A percentile compares a stretch with the other conserved stretches of the same genome.
phyloP scores from a whole-genome alignment of 2,329 filamentous ascomycete genomes.

The Epichloe gansuensis region DNA sequence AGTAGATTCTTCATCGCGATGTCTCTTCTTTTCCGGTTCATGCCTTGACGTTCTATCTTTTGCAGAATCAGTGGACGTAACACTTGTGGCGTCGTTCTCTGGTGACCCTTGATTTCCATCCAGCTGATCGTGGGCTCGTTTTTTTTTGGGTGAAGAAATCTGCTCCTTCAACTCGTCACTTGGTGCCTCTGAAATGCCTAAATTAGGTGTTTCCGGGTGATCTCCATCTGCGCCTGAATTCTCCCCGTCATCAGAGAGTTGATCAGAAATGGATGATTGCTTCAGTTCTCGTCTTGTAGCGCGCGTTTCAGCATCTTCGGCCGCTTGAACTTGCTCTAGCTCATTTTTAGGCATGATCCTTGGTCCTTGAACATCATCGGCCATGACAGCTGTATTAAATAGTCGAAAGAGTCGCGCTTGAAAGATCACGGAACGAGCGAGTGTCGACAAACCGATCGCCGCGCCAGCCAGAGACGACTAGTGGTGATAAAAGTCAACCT shows the following conservation, averaged over 20 bases:
- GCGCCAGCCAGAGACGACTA: background rate
- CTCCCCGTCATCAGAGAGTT: constrained; percentile 3
- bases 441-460: background rate
- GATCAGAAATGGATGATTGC: constrained; percentile 49
- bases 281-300: constrained; percentile 51
- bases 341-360: constrained; percentile 28
- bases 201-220: constrained; percentile 22
- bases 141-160: constrained; percentile 52
- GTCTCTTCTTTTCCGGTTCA: constrained; percentile 54
- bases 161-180: constrained; percentile 32
- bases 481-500: background rate
- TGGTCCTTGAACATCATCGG: constrained; percentile 29
- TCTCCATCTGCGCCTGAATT: constrained; percentile 10
- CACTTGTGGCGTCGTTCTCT: constrained; percentile 30
- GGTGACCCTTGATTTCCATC: constrained; percentile 34
- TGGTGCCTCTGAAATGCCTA: constrained; percentile 19
- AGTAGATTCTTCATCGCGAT: constrained; percentile 36
- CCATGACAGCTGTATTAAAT: constrained; percentile 20
- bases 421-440: background rate
- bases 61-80: constrained; percentile 30
- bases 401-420: background rate
- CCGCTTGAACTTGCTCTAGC: constrained; percentile 21
- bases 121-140: constrained; percentile 46
- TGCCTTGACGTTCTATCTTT: constrained; percentile 32
- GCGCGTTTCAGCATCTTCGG: constrained; percentile 50